Percentiles rank a stretch among this genome's conserved stretches.
phyloP scores from a whole-genome alignment of 768 basidiomycete species.

The Hortiboletus flavorubellus region DNA sequence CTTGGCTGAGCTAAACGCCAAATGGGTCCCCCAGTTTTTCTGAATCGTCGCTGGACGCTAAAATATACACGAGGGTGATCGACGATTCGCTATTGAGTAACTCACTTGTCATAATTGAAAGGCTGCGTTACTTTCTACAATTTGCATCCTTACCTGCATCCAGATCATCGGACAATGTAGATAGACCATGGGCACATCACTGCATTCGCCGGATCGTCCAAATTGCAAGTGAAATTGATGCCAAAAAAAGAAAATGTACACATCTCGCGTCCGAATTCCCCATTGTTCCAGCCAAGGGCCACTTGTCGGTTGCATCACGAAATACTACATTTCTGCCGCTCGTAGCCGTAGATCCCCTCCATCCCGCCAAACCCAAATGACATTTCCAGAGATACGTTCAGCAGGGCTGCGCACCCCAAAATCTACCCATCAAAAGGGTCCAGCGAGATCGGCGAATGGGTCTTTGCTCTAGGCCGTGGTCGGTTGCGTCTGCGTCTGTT shows the following conservation, averaged over 20 bases:
- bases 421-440: conserved; percentile 49
- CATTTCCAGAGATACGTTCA: background rate
- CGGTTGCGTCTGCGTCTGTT: conserved; percentile 24
- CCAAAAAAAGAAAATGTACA: conserved; percentile 9
- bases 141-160: background rate
- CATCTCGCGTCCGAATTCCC: background rate
- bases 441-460: conserved; percentile 81
- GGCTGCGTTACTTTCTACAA: background rate
- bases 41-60: background rate
- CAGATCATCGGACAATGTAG: background rate
- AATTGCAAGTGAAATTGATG: conserved; percentile 10
- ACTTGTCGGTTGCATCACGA: background rate
- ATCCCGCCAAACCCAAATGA: background rate
- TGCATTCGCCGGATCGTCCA: background rate
- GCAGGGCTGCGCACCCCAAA: background rate
- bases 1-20: conserved; percentile 43
- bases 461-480: conserved; percentile 52
- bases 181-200: too few relatives aligned
- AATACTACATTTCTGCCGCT: background rate
- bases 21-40: too few relatives aligned
- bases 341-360: background rate
- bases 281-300: background rate
- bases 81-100: background rate
- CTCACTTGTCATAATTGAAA: background rate
- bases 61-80: background rate